phyloP scores from a whole-genome alignment of 371 early-diverging fungal genomes.

The Mucor racemosus region DNA sequence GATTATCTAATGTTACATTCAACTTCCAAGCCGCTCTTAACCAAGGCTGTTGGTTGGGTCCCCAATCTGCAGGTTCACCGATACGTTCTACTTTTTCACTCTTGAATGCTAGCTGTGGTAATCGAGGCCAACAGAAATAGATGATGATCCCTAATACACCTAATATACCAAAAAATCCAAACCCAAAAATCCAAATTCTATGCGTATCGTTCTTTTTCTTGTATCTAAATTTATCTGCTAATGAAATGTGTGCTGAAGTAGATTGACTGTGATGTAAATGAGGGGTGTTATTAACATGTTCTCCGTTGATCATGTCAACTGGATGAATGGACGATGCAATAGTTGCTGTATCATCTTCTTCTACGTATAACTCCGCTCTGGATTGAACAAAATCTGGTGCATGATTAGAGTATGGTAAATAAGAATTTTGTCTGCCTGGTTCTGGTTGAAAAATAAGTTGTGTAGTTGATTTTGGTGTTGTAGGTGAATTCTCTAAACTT shows the following conservation, averaged over 20 bases:
- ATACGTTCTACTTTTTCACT: conserved; percentile 26
- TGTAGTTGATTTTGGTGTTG: conserved; percentile 18
- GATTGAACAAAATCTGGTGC: conserved; percentile 28
- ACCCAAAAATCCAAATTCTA: neutral
- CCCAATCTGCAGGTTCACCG: conserved; percentile 33
- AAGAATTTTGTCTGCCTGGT: conserved; percentile 32
- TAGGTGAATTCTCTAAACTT: conserved; percentile 2
- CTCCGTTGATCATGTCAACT: conserved; percentile 23
- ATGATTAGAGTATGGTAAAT: conserved; percentile 45
- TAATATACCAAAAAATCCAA: neutral
- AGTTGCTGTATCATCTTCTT: conserved; percentile 25
- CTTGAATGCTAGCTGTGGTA: conserved; percentile 14
- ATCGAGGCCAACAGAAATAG: conserved; percentile 33
- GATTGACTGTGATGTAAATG: neutral
- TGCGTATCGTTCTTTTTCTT: neutral
- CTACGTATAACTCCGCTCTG: conserved; percentile 27
- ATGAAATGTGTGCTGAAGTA: neutral
- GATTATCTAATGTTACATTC: conserved; percentile 31
- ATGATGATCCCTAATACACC: conserved; percentile 4
- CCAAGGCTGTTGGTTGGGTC: conserved; percentile 25
- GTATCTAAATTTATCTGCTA: conserved; percentile 7
- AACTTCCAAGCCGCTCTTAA: conserved; percentile 26
- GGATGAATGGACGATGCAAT: conserved; percentile 5
- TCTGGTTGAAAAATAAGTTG: conserved; percentile 19
- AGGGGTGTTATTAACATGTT: neutral